Evolutionary conservation across 2,329 filamentous ascomycete species (phyloP).

Genomic region (Arthrocladium fulminans): DNA sequence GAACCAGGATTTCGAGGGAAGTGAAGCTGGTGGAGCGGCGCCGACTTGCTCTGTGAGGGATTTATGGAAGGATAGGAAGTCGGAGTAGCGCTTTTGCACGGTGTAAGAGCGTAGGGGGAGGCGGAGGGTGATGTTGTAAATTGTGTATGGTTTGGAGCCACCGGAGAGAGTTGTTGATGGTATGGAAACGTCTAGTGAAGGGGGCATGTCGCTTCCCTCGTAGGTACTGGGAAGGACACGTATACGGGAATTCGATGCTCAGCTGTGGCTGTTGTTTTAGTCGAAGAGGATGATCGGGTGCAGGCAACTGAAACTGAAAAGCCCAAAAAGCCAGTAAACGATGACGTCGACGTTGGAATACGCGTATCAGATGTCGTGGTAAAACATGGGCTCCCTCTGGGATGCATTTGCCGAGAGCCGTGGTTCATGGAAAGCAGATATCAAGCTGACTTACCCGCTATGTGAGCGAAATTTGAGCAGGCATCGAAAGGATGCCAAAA

Average conservation of each 20-base stretch:
- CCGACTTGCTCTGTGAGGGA: conserved; percentile 44
- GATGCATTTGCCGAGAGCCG: too few species aligned
- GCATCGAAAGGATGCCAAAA: conserved; percentile 7
- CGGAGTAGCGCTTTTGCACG: conserved; percentile 55
- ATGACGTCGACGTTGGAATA: conserved; percentile 3
- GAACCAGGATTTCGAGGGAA: conserved; percentile 55
- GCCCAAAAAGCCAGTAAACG: not conserved
- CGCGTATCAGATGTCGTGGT: not conserved
- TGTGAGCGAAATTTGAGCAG: not conserved
- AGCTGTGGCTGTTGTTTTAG: not conserved
- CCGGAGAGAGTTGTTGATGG: conserved; percentile 42
- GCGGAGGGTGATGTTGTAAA: conserved; percentile 54
- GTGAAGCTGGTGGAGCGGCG: conserved; percentile 42
- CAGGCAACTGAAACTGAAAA: not conserved
- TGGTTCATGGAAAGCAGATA: not conserved
- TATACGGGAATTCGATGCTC: not conserved
- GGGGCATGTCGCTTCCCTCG: conserved; percentile 29
- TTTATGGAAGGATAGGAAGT: conserved; percentile 50
- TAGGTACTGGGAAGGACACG: too few species aligned
- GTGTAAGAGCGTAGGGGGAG: conserved; percentile 52
- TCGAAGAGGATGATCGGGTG: not conserved
- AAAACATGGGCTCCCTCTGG: not conserved
- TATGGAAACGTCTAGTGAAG: conserved; percentile 38
- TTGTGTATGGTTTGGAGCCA: conserved; percentile 47
- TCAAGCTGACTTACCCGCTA: not conserved